Conservation (phyloP, 2,329 filamentous ascomycete genomes). For the Fusarium albosuccineum region DNA sequence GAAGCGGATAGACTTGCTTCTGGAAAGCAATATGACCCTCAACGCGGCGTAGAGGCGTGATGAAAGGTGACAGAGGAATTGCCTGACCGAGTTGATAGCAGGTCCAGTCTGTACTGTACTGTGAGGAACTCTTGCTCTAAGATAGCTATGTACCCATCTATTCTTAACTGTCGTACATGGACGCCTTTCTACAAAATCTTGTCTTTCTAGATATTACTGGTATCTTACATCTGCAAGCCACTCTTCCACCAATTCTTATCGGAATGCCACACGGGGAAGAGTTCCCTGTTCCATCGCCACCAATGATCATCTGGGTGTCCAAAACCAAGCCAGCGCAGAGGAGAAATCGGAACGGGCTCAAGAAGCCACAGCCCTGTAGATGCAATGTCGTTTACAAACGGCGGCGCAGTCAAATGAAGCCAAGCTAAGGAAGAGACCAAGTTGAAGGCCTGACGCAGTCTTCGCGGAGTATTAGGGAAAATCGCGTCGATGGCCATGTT, state of each 20-base stretch:
- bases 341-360: constrained; percentile 84
- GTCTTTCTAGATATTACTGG: background rate
- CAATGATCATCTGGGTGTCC: constrained; percentile 71
- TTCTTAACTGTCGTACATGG: background rate
- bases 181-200: background rate
- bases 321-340: constrained; percentile 74
- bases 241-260: constrained; percentile 73
- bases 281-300: constrained; percentile 74
- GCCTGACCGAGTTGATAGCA: background rate
- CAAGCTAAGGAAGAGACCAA: constrained; percentile 72
- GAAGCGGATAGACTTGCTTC: constrained; percentile 56
- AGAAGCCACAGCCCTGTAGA: constrained; percentile 81
- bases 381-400: constrained; percentile 83
- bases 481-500: constrained; percentile 50
- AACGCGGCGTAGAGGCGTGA: background rate
- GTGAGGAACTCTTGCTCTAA: constrained; percentile 1
- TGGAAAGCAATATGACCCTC: constrained; percentile 8
- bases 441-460: constrained; percentile 68
- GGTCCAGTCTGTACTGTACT: background rate
- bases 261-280: constrained; percentile 67
- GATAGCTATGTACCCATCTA: background rate
- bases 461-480: constrained; percentile 59
- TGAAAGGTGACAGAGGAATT: background rate
- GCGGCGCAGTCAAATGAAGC: constrained; percentile 74
- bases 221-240: constrained; percentile 50